A percentile compares a stretch with the other conserved stretches of the same genome.
Evolutionary conservation across 768 basidiomycete genomes (phyloP).

Genomic region (Boletus pseudo-olivaceus): DNA sequence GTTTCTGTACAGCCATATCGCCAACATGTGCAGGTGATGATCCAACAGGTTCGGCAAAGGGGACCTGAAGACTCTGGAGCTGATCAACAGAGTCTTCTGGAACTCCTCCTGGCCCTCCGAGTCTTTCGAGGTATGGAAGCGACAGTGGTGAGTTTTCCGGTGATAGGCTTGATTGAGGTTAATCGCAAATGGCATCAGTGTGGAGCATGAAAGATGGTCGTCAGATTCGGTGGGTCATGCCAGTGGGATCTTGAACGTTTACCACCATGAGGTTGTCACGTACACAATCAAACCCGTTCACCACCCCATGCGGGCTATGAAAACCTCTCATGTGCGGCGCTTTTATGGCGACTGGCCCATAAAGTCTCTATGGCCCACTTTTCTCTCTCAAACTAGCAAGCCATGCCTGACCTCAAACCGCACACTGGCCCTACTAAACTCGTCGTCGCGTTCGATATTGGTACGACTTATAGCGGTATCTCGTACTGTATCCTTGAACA

Average conservation of each 20-base stretch:
- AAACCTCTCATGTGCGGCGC: background rate
- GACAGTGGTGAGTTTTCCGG: background rate
- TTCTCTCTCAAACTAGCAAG: background rate
- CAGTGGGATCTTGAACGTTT: background rate
- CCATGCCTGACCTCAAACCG: conserved; percentile 4
- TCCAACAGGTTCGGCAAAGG: no score
- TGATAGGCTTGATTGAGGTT: background rate
- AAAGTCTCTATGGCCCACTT: background rate
- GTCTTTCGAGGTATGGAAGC: background rate
- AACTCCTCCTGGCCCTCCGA: no score
- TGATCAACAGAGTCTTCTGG: background rate
- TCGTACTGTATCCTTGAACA: conserved; percentile 30
- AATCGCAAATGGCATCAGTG: background rate
- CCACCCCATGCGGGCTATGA: background rate
- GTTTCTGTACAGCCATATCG: no score
- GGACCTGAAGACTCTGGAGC: no score
- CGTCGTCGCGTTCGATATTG: conserved; percentile 11
- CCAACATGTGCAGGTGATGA: no score
- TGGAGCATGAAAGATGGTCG: background rate
- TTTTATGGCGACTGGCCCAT: background rate
- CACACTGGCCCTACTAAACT: conserved; percentile 25
- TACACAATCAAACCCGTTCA: background rate
- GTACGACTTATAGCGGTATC: conserved; percentile 43
- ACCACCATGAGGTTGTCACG: background rate
- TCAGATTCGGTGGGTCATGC: background rate